These are phyloP conservation scores for Pseudocohnilembus persalinus DNA, from an alignment of 169 alveolate genomes.

Conservation along the genomic window DNA sequence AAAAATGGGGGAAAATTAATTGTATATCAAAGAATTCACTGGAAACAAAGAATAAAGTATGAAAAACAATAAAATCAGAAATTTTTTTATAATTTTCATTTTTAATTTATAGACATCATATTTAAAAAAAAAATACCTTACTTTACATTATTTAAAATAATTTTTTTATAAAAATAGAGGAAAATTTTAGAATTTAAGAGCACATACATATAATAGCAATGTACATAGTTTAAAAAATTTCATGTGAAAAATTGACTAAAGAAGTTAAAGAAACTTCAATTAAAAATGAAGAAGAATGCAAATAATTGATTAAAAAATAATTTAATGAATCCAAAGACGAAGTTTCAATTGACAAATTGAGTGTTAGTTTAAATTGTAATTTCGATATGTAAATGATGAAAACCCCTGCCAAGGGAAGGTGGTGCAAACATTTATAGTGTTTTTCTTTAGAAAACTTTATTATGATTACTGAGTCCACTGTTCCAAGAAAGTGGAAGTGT, in stretches of 20 bases:
- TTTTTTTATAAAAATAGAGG: background rate
- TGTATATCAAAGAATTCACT: constrained; percentile 15
- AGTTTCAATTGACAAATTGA: constrained; percentile 24
- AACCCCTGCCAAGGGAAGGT: constrained; percentile 42
- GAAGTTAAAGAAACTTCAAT: background rate
- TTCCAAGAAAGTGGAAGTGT: constrained; percentile 40
- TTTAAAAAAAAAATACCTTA: too few species aligned
- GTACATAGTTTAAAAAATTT: background rate
- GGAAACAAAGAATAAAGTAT: background rate
- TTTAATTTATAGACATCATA: too few species aligned
- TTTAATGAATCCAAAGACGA: constrained; percentile 28
- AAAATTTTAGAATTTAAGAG: constrained; percentile 5
- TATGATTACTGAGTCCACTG: constrained; percentile 1
- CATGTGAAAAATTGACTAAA: constrained; percentile 20
- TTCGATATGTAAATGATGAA: constrained; percentile 25
- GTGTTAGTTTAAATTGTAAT: constrained; percentile 18
- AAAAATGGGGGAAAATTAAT: constrained; percentile 9
- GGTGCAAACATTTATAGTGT: constrained; percentile 36
- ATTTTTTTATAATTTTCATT: too few species aligned
- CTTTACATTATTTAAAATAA: too few species aligned
- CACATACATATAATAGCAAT: constrained; percentile 23
- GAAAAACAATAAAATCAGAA: too few species aligned
- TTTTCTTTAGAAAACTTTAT: constrained; percentile 43
- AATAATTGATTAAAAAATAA: constrained; percentile 19
- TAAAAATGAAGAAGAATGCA: constrained; percentile 27